A percentile compares a stretch with the other conserved stretches of the same genome.
Conservation (phyloP, 139 green algal genomes). For the Nannochloris sp. region DNA sequence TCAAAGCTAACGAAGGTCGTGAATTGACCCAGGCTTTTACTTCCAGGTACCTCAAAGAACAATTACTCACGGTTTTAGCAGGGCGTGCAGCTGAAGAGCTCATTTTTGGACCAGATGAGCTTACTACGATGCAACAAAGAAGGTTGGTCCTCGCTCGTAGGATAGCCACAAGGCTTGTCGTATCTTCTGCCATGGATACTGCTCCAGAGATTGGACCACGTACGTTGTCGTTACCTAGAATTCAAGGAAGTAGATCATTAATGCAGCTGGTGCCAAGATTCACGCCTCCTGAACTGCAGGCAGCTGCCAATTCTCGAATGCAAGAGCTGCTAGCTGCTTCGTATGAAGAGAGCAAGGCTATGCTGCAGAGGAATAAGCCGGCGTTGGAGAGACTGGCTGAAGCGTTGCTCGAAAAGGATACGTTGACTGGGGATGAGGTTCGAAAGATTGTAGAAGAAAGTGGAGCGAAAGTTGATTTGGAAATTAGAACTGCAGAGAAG, state of each 20-base stretch:
- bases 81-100: constrained; percentile 60
- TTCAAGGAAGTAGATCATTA: neutral
- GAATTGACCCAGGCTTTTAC: constrained; percentile 57
- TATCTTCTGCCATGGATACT: constrained; percentile 33
- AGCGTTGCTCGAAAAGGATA: constrained; percentile 12
- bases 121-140: constrained; percentile 56
- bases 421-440: constrained; percentile 28
- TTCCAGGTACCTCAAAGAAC: constrained; percentile 64
- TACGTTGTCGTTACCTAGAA: constrained; percentile 10
- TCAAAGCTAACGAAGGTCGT: constrained; percentile 55
- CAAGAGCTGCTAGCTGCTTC: constrained; percentile 46
- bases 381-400: constrained; percentile 40
- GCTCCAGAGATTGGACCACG: constrained; percentile 15
- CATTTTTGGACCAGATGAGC: constrained; percentile 45
- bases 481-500: no score
- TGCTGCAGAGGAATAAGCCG: constrained; percentile 50
- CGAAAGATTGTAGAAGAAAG: constrained; percentile 31
- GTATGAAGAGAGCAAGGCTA: constrained; percentile 40
- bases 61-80: constrained; percentile 66
- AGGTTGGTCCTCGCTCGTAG: constrained; percentile 40
- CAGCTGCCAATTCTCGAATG: constrained; percentile 38
- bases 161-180: constrained; percentile 55
- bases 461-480: no score
- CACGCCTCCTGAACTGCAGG: constrained; percentile 15
- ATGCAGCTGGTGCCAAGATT: constrained; percentile 14